Evolutionary conservation across 768 basidiomycete species (phyloP).

Genomic region (Trametes gibbosa): DNA sequence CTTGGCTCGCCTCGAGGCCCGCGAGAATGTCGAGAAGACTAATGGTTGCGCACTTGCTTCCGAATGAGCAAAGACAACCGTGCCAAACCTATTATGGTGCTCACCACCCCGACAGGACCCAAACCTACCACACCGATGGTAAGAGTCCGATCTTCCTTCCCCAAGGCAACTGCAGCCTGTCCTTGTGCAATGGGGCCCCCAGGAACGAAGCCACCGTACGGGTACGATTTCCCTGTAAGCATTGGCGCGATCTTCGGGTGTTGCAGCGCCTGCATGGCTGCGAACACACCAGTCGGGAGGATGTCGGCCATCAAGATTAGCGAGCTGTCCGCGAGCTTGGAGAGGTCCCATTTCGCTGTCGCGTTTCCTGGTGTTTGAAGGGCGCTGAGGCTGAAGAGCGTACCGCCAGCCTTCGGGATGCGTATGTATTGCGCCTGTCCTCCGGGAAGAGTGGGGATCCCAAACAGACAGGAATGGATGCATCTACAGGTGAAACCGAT

Average conservation of each 20-base stretch:
- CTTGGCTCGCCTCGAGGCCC: constrained; percentile 29
- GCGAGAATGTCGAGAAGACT: constrained; percentile 61
- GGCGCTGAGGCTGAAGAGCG: constrained; percentile 59
- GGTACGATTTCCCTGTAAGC: constrained; percentile 59
- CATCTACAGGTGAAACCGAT: constrained; percentile 74
- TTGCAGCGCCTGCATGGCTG: constrained; percentile 65
- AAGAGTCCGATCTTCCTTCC: constrained; percentile 47
- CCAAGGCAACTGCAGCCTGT: constrained; percentile 29
- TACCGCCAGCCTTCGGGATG: constrained; percentile 78
- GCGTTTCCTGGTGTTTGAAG: background rate
- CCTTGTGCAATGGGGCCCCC: background rate
- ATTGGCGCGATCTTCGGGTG: constrained; percentile 70
- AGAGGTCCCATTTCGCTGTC: constrained; percentile 25
- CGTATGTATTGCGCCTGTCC: constrained; percentile 81
- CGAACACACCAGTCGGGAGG: constrained; percentile 77
- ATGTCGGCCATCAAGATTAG: constrained; percentile 75
- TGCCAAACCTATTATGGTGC: constrained; percentile 13
- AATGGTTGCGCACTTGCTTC: constrained; percentile 52
- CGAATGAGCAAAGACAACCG: background rate
- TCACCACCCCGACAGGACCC: constrained; percentile 73
- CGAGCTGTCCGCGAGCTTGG: constrained; percentile 52
- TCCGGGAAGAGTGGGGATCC: constrained; percentile 62
- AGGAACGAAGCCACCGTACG: constrained; percentile 29
- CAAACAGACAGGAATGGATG: constrained; percentile 58
- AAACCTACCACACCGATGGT: constrained; percentile 70